Conservation (phyloP, 371 early-diverging fungal species). For the Rhizopus delemar region DNA sequence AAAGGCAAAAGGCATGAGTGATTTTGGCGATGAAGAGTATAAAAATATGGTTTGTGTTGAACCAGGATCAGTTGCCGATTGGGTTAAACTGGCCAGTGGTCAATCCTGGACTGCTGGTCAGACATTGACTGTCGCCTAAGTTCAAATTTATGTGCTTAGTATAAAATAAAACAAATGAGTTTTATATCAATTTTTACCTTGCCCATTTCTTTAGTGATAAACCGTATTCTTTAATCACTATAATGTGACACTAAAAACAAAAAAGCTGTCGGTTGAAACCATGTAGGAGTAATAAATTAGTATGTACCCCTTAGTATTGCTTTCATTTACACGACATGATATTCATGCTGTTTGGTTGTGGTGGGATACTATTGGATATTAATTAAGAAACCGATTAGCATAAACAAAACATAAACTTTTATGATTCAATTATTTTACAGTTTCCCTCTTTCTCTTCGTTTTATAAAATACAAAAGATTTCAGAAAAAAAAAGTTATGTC, state of each 20-base stretch:
- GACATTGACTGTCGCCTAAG: slow-evolving; percentile 50
- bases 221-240: too few species aligned
- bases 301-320: background rate
- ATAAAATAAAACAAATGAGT: too few species aligned
- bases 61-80: slow-evolving; percentile 80
- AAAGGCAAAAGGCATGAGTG: slow-evolving; percentile 84
- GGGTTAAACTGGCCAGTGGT: slow-evolving; percentile 65
- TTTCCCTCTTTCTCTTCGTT: slow-evolving; percentile 1
- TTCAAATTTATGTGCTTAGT: background rate
- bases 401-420: background rate
- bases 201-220: too few species aligned
- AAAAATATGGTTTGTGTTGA: slow-evolving; percentile 88
- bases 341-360: slow-evolving; percentile 11
- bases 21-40: slow-evolving; percentile 86
- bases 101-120: slow-evolving; percentile 78
- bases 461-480: background rate
- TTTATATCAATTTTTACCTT: too few species aligned
- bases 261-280: too few species aligned
- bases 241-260: too few species aligned
- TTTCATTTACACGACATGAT: slow-evolving; percentile 1
- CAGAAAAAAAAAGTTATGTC: slow-evolving; percentile 15
- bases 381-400: slow-evolving; percentile 15
- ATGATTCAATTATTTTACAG: background rate
- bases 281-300: too few species aligned
- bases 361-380: slow-evolving; percentile 23